Base-by-base conservation (phyloP, 768 basidiomycete genomes). In the Boletus sp. region DNA sequence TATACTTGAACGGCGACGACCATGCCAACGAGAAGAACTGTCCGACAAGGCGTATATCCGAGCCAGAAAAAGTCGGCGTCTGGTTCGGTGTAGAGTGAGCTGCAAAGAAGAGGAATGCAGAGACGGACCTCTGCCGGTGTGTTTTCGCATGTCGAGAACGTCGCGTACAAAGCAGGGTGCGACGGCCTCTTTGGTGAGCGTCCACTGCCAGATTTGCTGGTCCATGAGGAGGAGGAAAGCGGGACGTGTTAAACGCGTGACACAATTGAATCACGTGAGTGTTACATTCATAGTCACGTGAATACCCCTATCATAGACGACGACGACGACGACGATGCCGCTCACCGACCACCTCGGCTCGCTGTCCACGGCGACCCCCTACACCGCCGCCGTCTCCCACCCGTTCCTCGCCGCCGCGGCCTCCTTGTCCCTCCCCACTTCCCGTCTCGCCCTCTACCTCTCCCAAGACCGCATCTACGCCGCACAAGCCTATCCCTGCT, bases 381-480 rank as follows among this genome's bases (percentile, higher is more conserved):
- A 84, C 66, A 20, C 63, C 14, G 71, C 72, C 0, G 86, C 87
- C 1, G 82, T 78, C 0, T 61, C 74, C 33, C 84, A 87, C 52
- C 67, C 78, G 0, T 91, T 90, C 70, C 79, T 92, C n/a, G 62
- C 65, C 2, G 71, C 78, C 17, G 86, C 87, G 0, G 84, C 84
- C 4, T 66, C 77, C 3, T 78, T 82, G 14, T 75, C 76, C 4
- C 77, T 91, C 18, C 71, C 77, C 7, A 56, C 76, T 12, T 57
- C 71, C 1, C 75, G 77, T 28, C 80, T 91, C 15, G 76, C 79
- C 1, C 73, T 84, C 47, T 90, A 84, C 81, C 80, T 90, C 56
- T 78, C 81, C 14, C 89, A 91, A 61, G 89, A 91, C 67, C 80
- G 83, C 49, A 80, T 87, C 54, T 91, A 90, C 67, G 89, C 87